phyloP scores from a whole-genome alignment of 352 stramenopile species.

The Phytophthora constricta region DNA sequence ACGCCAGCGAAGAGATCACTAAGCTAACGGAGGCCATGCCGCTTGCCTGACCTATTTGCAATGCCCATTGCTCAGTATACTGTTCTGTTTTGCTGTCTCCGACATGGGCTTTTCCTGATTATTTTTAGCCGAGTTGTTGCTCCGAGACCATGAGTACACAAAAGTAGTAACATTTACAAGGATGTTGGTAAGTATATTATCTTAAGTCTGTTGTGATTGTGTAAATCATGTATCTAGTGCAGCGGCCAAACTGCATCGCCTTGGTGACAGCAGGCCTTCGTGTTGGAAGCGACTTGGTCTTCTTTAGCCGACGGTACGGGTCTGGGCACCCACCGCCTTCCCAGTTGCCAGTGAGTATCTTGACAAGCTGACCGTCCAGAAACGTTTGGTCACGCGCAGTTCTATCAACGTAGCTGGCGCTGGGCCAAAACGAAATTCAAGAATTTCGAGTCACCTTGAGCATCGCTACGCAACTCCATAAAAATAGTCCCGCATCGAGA shows the following conservation, averaged over 20 bases:
- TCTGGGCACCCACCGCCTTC: conserved; percentile 81
- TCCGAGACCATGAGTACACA: too few species aligned
- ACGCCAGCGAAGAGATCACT: conserved; percentile 24
- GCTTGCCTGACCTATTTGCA: background rate
- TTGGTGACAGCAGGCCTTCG: too few species aligned
- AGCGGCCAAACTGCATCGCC: conserved; percentile 28
- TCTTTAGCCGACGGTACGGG: conserved; percentile 71
- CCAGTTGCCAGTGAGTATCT: conserved; percentile 59
- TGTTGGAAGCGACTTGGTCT: conserved; percentile 54
- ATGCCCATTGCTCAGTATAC: too few species aligned
- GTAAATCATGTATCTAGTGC: conserved; percentile 3
- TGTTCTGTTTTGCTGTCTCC: too few species aligned
- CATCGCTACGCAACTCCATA: conserved; percentile 51
- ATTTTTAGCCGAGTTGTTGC: too few species aligned
- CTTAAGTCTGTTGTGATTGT: background rate
- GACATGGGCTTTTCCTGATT: too few species aligned
- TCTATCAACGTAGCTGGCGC: conserved; percentile 59
- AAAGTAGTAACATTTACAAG: too few species aligned
- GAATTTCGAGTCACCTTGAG: conserved; percentile 75
- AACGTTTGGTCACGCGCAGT: conserved; percentile 63
- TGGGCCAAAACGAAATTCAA: conserved; percentile 66
- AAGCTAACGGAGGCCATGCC: conserved; percentile 22
- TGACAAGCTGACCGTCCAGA: conserved; percentile 64
- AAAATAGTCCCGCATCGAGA: too few species aligned
- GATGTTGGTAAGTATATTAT: too few species aligned